These are phyloP conservation scores for Macrolepiota fuliginosa DNA, from an alignment of 768 basidiomycete genomes.

Conservation along the genomic window DNA sequence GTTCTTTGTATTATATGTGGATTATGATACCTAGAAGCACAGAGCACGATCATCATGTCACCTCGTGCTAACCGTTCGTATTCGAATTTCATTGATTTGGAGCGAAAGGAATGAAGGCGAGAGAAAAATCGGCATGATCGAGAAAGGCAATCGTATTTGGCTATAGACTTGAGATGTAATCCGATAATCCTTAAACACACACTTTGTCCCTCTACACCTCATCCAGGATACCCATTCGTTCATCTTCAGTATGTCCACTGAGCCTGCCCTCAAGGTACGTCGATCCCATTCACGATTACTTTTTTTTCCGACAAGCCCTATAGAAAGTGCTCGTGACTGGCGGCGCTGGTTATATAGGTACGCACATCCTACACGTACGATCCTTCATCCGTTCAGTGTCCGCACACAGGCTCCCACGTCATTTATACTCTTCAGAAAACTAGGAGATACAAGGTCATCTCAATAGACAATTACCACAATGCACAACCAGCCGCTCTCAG, in stretches of 20 bases:
- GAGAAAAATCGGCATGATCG: constrained; percentile 21
- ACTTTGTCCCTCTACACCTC: constrained; percentile 3
- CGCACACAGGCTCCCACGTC: constrained; percentile 81
- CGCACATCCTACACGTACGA: constrained; percentile 13
- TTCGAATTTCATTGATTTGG: not conserved
- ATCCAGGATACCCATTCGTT: constrained; percentile 10
- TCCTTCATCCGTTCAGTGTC: constrained; percentile 6
- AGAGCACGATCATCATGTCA: not conserved
- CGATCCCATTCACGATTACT: constrained; percentile 12
- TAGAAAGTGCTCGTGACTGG: constrained; percentile 52
- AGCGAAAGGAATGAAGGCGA: not conserved
- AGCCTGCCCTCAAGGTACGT: constrained; percentile 46
- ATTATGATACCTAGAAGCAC: not conserved
- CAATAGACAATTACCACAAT: constrained; percentile 95
- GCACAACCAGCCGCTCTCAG: constrained; percentile 74
- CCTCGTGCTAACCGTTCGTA: not conserved
- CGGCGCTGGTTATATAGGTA: constrained; percentile 90
- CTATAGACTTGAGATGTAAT: constrained; percentile 19
- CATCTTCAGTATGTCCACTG: constrained; percentile 12
- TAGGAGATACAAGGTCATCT: constrained; percentile 87
- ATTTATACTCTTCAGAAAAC: constrained; percentile 84
- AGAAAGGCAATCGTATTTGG: constrained; percentile 2
- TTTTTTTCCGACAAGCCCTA: constrained; percentile 20
- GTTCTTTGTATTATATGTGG: not conserved
- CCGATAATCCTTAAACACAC: constrained; percentile 20